phyloP scores from a whole-genome alignment of 2,329 filamentous ascomycete genomes.

The Daldinia sp. region DNA sequence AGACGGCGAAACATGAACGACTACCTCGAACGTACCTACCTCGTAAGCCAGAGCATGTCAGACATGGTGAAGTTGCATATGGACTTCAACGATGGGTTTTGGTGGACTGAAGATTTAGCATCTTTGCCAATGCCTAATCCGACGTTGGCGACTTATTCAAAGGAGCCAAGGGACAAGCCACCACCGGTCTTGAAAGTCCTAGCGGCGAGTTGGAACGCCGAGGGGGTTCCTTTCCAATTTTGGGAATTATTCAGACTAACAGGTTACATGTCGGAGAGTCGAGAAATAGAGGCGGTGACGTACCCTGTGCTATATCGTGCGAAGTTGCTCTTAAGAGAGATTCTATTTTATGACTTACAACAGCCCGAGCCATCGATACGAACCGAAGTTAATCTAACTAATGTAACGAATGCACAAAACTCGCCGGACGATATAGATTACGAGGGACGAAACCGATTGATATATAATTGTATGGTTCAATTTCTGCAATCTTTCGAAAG shows the following conservation, averaged over 20 bases:
- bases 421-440: conserved; percentile 55
- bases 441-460: conserved; percentile 56
- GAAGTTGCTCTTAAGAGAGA: conserved; percentile 64
- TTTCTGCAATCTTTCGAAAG: conserved; percentile 63
- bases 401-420: conserved; percentile 46
- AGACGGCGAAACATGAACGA: conserved; percentile 61
- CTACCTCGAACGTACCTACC: conserved; percentile 57
- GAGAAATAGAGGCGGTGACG: conserved; percentile 57
- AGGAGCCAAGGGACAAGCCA: conserved; percentile 51
- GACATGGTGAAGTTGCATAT: conserved; percentile 55
- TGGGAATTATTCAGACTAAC: conserved; percentile 62
- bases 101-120: conserved; percentile 63
- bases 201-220: conserved; percentile 61
- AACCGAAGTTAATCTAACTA: conserved; percentile 48
- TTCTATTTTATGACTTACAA: conserved; percentile 62
- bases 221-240: conserved; percentile 59
- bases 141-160: conserved; percentile 50
- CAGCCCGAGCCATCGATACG: conserved; percentile 58
- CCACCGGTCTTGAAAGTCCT: conserved; percentile 61
- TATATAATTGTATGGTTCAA: conserved; percentile 60
- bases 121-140: conserved; percentile 51
- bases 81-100: conserved; percentile 65
- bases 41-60: conserved; percentile 51
- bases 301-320: conserved; percentile 62
- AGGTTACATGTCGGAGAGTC: conserved; percentile 57